phyloP scores from a whole-genome alignment of 805 yeast species.

The Cyberlindnera bimundalis region DNA sequence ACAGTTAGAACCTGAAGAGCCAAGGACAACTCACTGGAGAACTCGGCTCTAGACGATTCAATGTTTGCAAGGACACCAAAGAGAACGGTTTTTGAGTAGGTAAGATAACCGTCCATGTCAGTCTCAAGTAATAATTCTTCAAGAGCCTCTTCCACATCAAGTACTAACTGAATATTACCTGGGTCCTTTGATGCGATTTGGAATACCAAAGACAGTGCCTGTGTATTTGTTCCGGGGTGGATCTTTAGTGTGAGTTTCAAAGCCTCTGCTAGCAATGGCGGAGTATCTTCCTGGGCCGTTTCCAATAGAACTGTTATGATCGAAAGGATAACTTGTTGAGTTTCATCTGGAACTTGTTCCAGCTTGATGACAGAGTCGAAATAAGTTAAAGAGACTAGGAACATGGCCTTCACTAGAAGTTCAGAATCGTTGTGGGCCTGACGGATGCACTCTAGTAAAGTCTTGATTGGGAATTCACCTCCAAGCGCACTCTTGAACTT shows the following conservation, averaged over 20 bases:
- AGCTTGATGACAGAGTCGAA: slow-evolving; percentile 39
- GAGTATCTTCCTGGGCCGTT: slow-evolving; percentile 77
- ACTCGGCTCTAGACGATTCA: slow-evolving; percentile 37
- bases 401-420: slow-evolving; percentile 30
- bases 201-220: slow-evolving; percentile 53
- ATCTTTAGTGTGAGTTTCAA: slow-evolving; percentile 55
- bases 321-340: slow-evolving; percentile 28
- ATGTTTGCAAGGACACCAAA: slow-evolving; percentile 46
- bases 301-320: slow-evolving; percentile 37
- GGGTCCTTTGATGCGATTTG: slow-evolving; percentile 69
- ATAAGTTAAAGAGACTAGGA: slow-evolving; percentile 50
- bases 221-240: slow-evolving; percentile 27
- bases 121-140: slow-evolving; percentile 52
- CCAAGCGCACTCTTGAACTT: slow-evolving; percentile 40
- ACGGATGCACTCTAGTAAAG: slow-evolving; percentile 23
- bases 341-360: slow-evolving; percentile 19
- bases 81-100: slow-evolving; percentile 47
- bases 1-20: slow-evolving; percentile 52
- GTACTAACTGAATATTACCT: slow-evolving; percentile 63
- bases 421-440: slow-evolving; percentile 29
- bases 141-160: slow-evolving; percentile 68
- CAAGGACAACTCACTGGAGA: slow-evolving; percentile 56
- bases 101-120: slow-evolving; percentile 40
- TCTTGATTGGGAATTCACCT: slow-evolving; percentile 29
- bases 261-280: slow-evolving; percentile 68